These are phyloP conservation scores for Phytophthora pinifolia DNA, from an alignment of 352 stramenopile species.

Conservation along the genomic window DNA sequence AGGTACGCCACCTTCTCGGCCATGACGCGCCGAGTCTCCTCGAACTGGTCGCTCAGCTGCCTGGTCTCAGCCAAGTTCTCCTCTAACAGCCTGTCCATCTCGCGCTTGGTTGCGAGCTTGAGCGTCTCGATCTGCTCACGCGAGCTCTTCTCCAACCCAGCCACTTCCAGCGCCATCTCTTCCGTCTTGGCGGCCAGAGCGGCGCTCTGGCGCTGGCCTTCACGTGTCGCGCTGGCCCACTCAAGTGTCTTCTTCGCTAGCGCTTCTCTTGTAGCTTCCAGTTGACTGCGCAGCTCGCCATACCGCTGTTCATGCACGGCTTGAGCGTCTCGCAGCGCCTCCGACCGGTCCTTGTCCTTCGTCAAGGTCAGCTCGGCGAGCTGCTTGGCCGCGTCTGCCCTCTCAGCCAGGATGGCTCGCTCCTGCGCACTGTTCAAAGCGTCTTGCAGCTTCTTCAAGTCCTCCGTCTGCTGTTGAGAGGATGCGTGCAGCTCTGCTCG, in stretches of 20 bases:
- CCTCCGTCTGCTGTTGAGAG: slow-evolving; percentile 23
- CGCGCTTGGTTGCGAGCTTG: slow-evolving; percentile 54
- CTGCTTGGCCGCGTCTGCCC: slow-evolving; percentile 36
- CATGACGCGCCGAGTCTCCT: slow-evolving; percentile 57
- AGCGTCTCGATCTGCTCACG: slow-evolving; percentile 56
- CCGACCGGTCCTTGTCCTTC: slow-evolving; percentile 44
- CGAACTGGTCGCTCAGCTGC: slow-evolving; percentile 71
- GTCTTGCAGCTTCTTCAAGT: slow-evolving; percentile 29
- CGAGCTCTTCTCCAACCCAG: slow-evolving; percentile 34
- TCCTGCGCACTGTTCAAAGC: slow-evolving; percentile 26
- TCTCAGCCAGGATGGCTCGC: slow-evolving; percentile 34
- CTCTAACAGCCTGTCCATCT: slow-evolving; percentile 69
- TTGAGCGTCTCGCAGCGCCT: slow-evolving; percentile 32
- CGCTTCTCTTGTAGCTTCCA: slow-evolving; percentile 25
- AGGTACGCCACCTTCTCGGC: slow-evolving; percentile 52
- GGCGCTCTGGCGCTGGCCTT: slow-evolving; percentile 29
- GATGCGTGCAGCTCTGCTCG: slow-evolving; percentile 22
- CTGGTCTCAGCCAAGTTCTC: slow-evolving; percentile 69
- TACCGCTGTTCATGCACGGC: slow-evolving; percentile 29
- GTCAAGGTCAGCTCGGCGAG: slow-evolving; percentile 26
- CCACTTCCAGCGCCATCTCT: slow-evolving; percentile 37
- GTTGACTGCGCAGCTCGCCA: slow-evolving; percentile 21
- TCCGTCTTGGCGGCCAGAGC: slow-evolving; percentile 35
- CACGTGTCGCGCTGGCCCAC: slow-evolving; percentile 26
- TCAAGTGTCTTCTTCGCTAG: slow-evolving; percentile 39